A percentile compares a stretch with the other conserved stretches of the same genome.
These are phyloP conservation scores for Nigrograna mackinnonii DNA, from an alignment of 2,329 filamentous ascomycete genomes.

Conservation along the genomic window DNA sequence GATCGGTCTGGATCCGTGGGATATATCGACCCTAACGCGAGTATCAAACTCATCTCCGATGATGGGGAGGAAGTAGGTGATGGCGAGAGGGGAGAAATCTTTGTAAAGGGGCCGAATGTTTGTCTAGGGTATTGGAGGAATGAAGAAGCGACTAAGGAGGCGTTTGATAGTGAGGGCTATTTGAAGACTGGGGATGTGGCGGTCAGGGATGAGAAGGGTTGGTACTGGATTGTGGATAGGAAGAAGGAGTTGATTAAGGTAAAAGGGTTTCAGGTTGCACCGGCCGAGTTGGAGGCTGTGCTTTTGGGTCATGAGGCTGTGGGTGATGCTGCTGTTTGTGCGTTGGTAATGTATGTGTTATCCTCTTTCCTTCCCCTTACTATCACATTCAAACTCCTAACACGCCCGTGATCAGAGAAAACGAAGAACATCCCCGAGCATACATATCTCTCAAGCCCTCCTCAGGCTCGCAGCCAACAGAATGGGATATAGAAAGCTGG, in stretches of 20 bases:
- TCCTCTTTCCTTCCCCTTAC: not conserved
- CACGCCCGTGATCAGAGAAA: slow-evolving; percentile 1
- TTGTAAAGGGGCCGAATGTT: slow-evolving; percentile 42
- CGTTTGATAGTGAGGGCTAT: slow-evolving; percentile 38
- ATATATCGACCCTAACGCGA: slow-evolving; percentile 39
- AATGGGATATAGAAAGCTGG: slow-evolving; percentile 42
- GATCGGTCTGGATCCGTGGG: slow-evolving; percentile 41
- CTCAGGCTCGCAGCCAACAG: slow-evolving; percentile 8
- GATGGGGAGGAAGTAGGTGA: slow-evolving; percentile 40
- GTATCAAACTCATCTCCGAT: slow-evolving; percentile 44
- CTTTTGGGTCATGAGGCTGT: slow-evolving; percentile 58
- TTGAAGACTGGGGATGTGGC: slow-evolving; percentile 37
- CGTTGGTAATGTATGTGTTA: slow-evolving; percentile 4
- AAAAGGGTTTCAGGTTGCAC: slow-evolving; percentile 63
- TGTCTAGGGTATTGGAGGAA: slow-evolving; percentile 46
- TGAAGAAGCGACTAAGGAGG: slow-evolving; percentile 38
- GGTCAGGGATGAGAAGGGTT: slow-evolving; percentile 33
- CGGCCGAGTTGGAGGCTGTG: slow-evolving; percentile 61
- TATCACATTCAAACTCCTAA: not conserved
- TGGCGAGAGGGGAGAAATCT: slow-evolving; percentile 40
- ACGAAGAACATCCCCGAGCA: slow-evolving; percentile 1
- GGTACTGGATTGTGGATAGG: slow-evolving; percentile 35
- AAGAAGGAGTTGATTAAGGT: slow-evolving; percentile 61
- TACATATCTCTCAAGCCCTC: not conserved
- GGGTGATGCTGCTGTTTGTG: slow-evolving; percentile 63